Evolutionary conservation across 208 protist species (phyloP), one percentile per base, ranked within the genome.

Genomic region (Plasmodiophora brassicae): DNA sequence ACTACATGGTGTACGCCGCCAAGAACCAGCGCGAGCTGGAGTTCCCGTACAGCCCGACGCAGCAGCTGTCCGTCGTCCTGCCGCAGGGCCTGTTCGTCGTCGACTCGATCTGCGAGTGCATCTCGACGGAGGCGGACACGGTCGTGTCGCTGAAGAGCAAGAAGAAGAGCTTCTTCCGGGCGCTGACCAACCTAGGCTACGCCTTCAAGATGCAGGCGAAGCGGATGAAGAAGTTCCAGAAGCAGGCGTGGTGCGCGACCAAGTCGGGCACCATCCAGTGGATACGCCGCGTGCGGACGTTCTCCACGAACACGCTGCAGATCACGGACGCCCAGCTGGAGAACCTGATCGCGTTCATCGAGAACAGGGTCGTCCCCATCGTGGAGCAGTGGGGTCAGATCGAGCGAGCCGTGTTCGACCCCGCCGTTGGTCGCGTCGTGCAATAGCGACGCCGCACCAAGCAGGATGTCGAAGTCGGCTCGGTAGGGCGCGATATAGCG

Each of bases 191-290:
- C n/a, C 65, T 78, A n/a, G 65, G 65, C 20, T 78, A 36, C 65
- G 65, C 65, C 41, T 38, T 44, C n/a, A 78, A 78, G 41, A 78
- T 78, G 65, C 65, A 78, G n/a, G 65, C 65, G 14, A 78, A 78
- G n/a, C 65, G 65, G 10, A 78, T 78, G 65, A 78, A 78, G n/a
- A 78, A 78, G 65, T 78, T 78, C 65, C 65, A 78, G 65, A 78
- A 78, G n/a, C 65, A 78, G 65, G 65, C 65, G 14, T 78, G 65
- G 65, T 78, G 65, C n/a, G 65, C 65, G 5, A 78, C 65, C n/a
- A 14, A 44, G n/a, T 32, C n/a, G 5, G 65, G 65, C 10, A 78
- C 65, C 32, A 78, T 78, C 32, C 32, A 78, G 65, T 78, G 65
- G 65, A 78, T 78, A 14, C 32, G 41, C 10, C 5, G 65, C 32